Evolutionary conservation across 2,329 filamentous ascomycete genomes (phyloP), one percentile per base, ranked within the genome.

Genomic region (Ustilaginoidea virens): DNA sequence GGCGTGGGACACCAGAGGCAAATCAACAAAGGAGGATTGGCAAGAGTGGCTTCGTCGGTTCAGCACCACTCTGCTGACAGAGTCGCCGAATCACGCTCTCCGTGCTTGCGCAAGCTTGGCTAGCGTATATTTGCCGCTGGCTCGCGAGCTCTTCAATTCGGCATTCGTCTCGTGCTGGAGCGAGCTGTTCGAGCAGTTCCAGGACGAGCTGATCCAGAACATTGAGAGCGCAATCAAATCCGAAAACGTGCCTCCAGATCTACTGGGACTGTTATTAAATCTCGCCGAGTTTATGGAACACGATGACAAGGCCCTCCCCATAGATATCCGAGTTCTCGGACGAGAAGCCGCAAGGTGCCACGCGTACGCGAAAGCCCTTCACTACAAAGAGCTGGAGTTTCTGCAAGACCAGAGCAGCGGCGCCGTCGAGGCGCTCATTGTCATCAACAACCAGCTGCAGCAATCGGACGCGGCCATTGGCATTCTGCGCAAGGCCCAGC

Each of bases 271-370:
- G 28, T 63, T 99, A 17, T 71, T 99, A 27, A 98, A 98, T 46
- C 66, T 99, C 28, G 90, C 90, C 14, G 90, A 99, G 49, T 99
- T 98, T 52, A 99, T 99, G 90, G 90, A 99, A 49, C 90, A 98
- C 46, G 92, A 98, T 43, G 90, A 99, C 51, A 98, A 98, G 53
- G 87, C 92, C 10, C 61, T 99, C 29, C 90, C 90, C 2, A 98
- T 99, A 37, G 92, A 99, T 47, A 94, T 99, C 38, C 69, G 90
- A 27, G 85, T 90, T 7, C 67, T 98, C 8, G 92, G 92, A 18
- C 80, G 87, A 47, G 92, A 96, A 51, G 90, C 90, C 27, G 87
- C 81, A 13, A 87, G 92, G 44, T 98, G 92, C 41, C 90, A 99
- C 52, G 92, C 90, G 4, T 98, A 92, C 48, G 90, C 90, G 19